Evolutionary conservation across 805 yeast genomes (phyloP).

Genomic region (Hanseniaspora clermontiae): DNA sequence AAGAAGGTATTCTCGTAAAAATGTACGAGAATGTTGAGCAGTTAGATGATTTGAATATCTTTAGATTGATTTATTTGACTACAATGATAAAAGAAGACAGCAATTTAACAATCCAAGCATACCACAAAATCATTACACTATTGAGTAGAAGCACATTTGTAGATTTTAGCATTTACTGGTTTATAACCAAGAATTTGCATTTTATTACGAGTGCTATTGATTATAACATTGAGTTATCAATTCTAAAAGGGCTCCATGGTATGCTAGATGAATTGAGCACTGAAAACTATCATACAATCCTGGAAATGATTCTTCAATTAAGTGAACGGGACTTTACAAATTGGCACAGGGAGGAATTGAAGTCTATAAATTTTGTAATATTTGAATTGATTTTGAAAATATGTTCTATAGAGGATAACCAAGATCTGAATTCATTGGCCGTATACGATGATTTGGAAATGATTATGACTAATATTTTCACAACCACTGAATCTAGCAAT

Average conservation of each 20-base stretch:
- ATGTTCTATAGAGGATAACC: not conserved
- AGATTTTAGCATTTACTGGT: not conserved
- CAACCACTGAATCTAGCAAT: not conserved
- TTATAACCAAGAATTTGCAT: not conserved
- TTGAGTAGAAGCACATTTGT: not conserved
- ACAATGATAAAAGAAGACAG: not conserved
- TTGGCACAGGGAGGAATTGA: not conserved
- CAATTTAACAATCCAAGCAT: not conserved
- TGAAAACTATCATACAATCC: not conserved
- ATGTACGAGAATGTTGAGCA: not conserved
- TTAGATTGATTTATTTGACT: not conserved
- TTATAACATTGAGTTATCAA: not conserved
- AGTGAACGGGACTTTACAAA: not conserved
- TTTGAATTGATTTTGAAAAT: not conserved
- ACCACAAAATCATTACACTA: not conserved
- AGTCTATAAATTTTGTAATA: not conserved
- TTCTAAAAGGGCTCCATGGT: not conserved
- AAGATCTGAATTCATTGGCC: not conserved
- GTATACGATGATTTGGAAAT: not conserved
- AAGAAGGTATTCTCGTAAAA: not conserved
- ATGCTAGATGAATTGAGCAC: not conserved
- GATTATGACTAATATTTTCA: not conserved
- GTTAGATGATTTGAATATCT: not conserved
- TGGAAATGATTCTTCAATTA: not conserved
- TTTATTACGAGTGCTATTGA: not conserved